These are phyloP conservation scores for Lepidium aucheri DNA, from an alignment of 345 rosid genomes.

Conservation along the genomic window DNA sequence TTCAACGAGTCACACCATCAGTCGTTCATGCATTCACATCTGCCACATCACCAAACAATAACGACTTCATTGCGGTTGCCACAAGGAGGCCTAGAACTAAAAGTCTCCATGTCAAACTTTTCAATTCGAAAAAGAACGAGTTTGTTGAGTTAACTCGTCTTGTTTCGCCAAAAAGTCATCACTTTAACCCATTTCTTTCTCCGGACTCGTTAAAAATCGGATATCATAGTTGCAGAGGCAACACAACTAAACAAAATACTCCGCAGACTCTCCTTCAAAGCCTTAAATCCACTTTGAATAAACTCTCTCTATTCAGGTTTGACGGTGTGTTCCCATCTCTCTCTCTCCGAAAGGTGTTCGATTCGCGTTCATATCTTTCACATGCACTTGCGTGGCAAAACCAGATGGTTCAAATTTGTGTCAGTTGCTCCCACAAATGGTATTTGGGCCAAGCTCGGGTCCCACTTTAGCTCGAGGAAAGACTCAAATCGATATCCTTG, in stretches of 20 bases:
- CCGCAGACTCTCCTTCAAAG: conserved; percentile 53
- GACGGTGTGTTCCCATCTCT: conserved; percentile 84
- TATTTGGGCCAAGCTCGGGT: conserved; percentile 65
- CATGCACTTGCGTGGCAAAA: conserved; percentile 63
- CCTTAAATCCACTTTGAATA: conserved; percentile 37
- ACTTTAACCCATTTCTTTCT: conserved; percentile 79
- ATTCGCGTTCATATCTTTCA: conserved; percentile 57
- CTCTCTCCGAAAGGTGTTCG: conserved; percentile 68
- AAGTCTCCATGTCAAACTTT: conserved; percentile 71
- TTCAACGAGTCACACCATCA: conserved; percentile 66
- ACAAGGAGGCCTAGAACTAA: conserved; percentile 54
- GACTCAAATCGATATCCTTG: conserved; percentile 52
- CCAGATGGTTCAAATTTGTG: conserved; percentile 57
- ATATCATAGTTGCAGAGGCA: conserved; percentile 77
- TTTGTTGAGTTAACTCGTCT: conserved; percentile 61
- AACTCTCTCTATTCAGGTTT: conserved; percentile 56
- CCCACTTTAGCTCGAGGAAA: conserved; percentile 51
- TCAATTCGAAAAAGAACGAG: conserved; percentile 43
- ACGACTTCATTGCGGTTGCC: conserved; percentile 57
- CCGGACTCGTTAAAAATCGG: conserved; percentile 72
- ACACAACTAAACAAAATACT: conserved; percentile 24
- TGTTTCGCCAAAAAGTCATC: conserved; percentile 62
- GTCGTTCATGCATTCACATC: conserved; percentile 88
- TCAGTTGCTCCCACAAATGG: conserved; percentile 32
- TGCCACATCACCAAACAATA: conserved; percentile 72